phyloP scores from a whole-genome alignment of 805 yeast genomes.

The Wickerhamomyces chaumierensis region DNA sequence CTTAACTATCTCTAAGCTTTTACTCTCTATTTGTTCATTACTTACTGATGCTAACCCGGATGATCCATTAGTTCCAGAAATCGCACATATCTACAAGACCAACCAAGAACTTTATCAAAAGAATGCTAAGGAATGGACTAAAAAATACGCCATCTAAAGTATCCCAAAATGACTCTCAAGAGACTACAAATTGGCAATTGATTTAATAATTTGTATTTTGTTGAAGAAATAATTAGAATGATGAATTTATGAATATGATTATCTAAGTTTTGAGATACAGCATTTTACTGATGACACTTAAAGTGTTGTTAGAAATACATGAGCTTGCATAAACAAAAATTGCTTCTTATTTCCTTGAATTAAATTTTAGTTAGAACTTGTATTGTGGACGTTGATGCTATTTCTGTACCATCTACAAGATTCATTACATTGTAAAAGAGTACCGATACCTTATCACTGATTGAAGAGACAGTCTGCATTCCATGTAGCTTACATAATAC shows the following conservation, averaged over 20 bases:
- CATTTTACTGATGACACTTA: background rate
- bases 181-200: background rate
- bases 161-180: background rate
- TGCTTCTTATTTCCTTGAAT: too few species aligned
- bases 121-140: slow-evolving; percentile 97
- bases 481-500: too few species aligned
- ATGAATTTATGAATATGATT: background rate
- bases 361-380: too few species aligned
- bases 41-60: slow-evolving; percentile 98
- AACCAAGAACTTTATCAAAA: slow-evolving; percentile 92
- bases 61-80: slow-evolving; percentile 97
- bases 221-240: background rate
- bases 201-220: background rate
- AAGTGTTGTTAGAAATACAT: slow-evolving; percentile 10
- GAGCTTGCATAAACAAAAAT: slow-evolving; percentile 6
- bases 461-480: too few species aligned
- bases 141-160: slow-evolving; percentile 75
- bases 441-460: too few species aligned
- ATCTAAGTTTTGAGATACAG: background rate
- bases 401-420: too few species aligned
- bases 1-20: slow-evolving; percentile 87
- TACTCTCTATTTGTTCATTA: slow-evolving; percentile 88
- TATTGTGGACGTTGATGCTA: too few species aligned
- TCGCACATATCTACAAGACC: slow-evolving; percentile 91
- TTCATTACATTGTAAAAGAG: too few species aligned